Evolutionary conservation across 208 protist genomes (phyloP).

Genomic region (Histomonas meleagridis): DNA sequence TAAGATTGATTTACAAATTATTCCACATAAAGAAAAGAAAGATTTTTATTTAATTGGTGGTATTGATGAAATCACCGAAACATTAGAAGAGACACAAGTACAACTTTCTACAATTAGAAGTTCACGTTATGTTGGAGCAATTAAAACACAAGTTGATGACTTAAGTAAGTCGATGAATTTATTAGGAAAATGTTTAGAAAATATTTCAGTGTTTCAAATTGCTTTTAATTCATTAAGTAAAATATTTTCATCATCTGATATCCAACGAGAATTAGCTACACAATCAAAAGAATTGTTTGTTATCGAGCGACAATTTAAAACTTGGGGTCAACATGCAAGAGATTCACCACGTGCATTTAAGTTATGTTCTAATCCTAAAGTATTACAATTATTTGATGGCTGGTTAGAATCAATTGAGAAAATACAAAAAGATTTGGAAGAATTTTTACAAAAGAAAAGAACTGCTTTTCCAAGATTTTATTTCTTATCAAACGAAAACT

Average conservation of each 20-base stretch:
- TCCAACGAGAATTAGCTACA: background rate
- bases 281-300: background rate
- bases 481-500: constrained; percentile 67
- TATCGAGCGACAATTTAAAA: constrained; percentile 50
- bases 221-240: background rate
- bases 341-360: background rate
- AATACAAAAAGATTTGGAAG: constrained; percentile 85
- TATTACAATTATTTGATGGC: background rate
- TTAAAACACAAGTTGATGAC: constrained; percentile 26
- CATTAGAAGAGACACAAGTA: constrained; percentile 3
- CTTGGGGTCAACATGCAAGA: constrained; percentile 43
- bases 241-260: constrained; percentile 15
- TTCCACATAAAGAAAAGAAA: constrained; percentile 60
- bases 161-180: background rate
- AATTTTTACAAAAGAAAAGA: constrained; percentile 67
- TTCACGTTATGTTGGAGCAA: constrained; percentile 29
- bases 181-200: background rate
- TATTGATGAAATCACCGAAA: constrained; percentile 17
- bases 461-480: constrained; percentile 59
- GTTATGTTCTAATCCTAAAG: background rate
- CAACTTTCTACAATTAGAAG: background rate
- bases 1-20: constrained; percentile 69
- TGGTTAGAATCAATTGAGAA: constrained; percentile 69
- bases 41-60: constrained; percentile 7
- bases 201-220: background rate